Percentiles rank a stretch among this genome's conserved stretches.
phyloP scores from a whole-genome alignment of 2,329 filamentous ascomycete genomes.

The Alternaria infectoria region DNA sequence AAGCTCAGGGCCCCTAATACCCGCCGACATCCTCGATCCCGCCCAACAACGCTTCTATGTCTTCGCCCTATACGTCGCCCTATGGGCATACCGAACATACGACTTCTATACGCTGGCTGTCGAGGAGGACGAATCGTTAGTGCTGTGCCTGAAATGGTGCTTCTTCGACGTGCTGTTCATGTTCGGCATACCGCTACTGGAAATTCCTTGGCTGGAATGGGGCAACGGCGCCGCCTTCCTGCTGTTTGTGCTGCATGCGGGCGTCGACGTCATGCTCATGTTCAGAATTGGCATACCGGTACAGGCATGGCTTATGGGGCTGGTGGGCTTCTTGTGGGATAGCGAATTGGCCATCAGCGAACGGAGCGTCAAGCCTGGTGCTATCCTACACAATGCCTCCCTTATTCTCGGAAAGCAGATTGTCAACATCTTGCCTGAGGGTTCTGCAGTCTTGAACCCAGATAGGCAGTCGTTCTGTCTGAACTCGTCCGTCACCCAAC shows the following conservation, averaged over 20 bases:
- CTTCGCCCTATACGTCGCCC: constrained; percentile 74
- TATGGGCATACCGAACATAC: constrained; percentile 84
- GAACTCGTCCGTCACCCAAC: constrained; percentile 64
- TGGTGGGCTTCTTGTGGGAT: constrained; percentile 86
- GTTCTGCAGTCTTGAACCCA: constrained; percentile 88
- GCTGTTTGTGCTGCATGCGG: constrained; percentile 73
- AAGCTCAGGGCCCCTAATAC: constrained; percentile 70
- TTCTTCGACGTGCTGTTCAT: constrained; percentile 84
- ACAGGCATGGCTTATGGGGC: constrained; percentile 71
- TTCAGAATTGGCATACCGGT: constrained; percentile 85
- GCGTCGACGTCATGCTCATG: constrained; percentile 86
- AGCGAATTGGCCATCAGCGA: constrained; percentile 94
- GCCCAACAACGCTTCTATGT: constrained; percentile 91
- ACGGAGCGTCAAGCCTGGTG: constrained; percentile 84
- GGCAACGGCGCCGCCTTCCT: constrained; percentile 74
- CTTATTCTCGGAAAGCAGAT: constrained; percentile 96
- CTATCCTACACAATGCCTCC: constrained; percentile 88
- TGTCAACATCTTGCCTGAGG: constrained; percentile 96
- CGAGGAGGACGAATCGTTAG: constrained; percentile 85
- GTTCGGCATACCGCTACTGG: constrained; percentile 82
- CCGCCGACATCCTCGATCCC: constrained; percentile 81
- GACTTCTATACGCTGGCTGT: constrained; percentile 82
- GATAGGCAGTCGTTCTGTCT: constrained; percentile 82
- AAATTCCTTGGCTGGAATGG: constrained; percentile 97
- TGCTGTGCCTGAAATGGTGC: constrained; percentile 93